Conservation (phyloP, 257 asterid genomes). For the Galeopsis tetrahit region DNA sequence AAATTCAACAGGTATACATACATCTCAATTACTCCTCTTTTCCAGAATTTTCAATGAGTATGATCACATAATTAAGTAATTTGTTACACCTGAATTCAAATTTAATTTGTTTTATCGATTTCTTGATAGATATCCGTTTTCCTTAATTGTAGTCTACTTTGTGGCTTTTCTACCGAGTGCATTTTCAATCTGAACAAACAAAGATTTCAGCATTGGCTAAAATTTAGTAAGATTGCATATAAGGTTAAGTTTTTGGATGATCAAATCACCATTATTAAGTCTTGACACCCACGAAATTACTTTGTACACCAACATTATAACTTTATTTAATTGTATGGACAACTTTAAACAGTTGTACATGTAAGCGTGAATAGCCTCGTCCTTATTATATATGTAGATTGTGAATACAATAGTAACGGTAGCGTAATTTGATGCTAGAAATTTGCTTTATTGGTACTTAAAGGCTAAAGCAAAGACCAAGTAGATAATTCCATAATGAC, state of each 20-base stretch:
- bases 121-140: constrained; percentile 20
- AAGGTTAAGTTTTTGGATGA: background rate
- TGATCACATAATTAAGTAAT: background rate
- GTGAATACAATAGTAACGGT: background rate
- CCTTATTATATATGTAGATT: background rate
- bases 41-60: background rate
- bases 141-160: background rate
- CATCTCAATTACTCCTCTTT: background rate
- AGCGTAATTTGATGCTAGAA: background rate
- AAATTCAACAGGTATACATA: constrained; percentile 68
- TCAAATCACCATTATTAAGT: background rate
- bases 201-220: constrained; percentile 1
- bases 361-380: too few relatives aligned
- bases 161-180: background rate
- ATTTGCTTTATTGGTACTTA: background rate
- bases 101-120: background rate
- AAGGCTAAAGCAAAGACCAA: background rate
- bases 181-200: background rate
- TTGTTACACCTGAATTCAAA: background rate
- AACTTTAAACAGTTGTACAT: too few relatives aligned
- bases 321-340: too few relatives aligned
- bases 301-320: too few relatives aligned
- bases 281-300: too few relatives aligned
- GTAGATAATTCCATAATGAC: background rate
- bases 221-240: background rate